Conservation (phyloP, 768 basidiomycete species). For the Psilocybe azurescens region DNA sequence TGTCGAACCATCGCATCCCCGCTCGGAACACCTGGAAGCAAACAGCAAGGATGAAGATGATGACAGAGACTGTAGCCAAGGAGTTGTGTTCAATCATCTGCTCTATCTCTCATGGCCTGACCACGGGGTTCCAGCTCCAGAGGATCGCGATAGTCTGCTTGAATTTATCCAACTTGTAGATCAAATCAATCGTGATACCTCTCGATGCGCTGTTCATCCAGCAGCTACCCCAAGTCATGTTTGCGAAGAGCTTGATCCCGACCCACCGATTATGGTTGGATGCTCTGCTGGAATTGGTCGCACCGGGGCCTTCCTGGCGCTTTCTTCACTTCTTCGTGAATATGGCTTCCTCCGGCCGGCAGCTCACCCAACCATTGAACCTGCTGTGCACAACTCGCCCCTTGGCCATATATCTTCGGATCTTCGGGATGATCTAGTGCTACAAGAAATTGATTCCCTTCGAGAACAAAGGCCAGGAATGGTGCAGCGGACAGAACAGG, state of each 20-base stretch:
- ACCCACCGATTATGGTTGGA: constrained; percentile 81
- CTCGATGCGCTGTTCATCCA: constrained; percentile 30
- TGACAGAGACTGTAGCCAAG: constrained; percentile 29
- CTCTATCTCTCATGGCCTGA: constrained; percentile 85
- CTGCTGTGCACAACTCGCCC: constrained; percentile 50
- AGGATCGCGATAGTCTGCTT: constrained; percentile 64
- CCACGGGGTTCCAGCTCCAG: constrained; percentile 73
- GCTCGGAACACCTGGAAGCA: neutral
- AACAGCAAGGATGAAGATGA: constrained; percentile 21
- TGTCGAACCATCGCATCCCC: constrained; percentile 16
- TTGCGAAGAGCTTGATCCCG: constrained; percentile 43
- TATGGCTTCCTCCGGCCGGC: constrained; percentile 51
- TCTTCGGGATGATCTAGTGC: constrained; percentile 60
- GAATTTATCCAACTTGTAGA: constrained; percentile 72
- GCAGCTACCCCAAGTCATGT: constrained; percentile 15
- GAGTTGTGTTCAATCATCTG: constrained; percentile 69
- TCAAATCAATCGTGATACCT: constrained; percentile 55
- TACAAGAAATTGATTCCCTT: constrained; percentile 75
- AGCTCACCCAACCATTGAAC: constrained; percentile 31
- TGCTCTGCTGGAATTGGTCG: constrained; percentile 91
- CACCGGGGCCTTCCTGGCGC: constrained; percentile 84
- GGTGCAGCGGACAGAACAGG: constrained; percentile 78
- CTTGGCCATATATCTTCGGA: constrained; percentile 61
- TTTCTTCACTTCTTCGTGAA: constrained; percentile 77
- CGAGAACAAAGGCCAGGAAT: constrained; percentile 84